A percentile compares a stretch with the other conserved stretches of the same genome.
Evolutionary conservation across 495 filamentous ascomycete species (phyloP).

Genomic region (Penicillium bovifimosum): DNA sequence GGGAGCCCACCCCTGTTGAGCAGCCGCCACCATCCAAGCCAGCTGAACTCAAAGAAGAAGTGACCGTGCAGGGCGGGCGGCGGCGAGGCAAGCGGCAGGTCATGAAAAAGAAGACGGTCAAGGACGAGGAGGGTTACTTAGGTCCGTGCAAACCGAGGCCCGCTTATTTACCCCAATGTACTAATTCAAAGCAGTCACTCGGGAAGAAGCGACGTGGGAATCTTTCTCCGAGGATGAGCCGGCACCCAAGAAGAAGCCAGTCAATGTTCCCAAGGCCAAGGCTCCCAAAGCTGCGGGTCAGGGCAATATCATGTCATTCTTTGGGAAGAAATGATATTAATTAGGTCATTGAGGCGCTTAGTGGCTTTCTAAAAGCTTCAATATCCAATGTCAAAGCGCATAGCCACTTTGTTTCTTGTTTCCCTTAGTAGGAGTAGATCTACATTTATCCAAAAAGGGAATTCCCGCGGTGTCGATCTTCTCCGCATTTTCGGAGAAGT

Average conservation of each 20-base stretch:
- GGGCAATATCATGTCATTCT: constrained; percentile 92
- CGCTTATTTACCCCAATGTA: background rate
- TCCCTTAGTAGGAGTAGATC: background rate
- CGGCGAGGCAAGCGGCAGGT: constrained; percentile 75
- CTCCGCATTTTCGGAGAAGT: constrained; percentile 24
- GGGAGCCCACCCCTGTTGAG: constrained; percentile 48
- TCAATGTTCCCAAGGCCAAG: constrained; percentile 53
- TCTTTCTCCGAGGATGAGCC: constrained; percentile 94
- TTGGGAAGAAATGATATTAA: constrained; percentile 66
- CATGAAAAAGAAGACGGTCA: constrained; percentile 82
- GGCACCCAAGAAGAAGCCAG: constrained; percentile 56
- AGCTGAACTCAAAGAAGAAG: constrained; percentile 37
- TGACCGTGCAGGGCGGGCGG: constrained; percentile 55
- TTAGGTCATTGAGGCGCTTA: background rate
- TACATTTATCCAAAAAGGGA: background rate
- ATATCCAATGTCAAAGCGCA: background rate
- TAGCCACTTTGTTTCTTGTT: background rate
- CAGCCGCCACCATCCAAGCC: constrained; percentile 36
- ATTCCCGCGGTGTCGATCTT: constrained; percentile 19
- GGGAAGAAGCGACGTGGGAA: constrained; percentile 85
- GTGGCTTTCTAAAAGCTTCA: background rate
- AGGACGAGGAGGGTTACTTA: constrained; percentile 92
- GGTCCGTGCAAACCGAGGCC: constrained; percentile 49
- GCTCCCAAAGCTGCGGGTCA: constrained; percentile 41
- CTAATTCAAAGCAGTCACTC: constrained; percentile 63